Conservation (phyloP, 306 rosid genomes). For the Pueraria montana region DNA sequence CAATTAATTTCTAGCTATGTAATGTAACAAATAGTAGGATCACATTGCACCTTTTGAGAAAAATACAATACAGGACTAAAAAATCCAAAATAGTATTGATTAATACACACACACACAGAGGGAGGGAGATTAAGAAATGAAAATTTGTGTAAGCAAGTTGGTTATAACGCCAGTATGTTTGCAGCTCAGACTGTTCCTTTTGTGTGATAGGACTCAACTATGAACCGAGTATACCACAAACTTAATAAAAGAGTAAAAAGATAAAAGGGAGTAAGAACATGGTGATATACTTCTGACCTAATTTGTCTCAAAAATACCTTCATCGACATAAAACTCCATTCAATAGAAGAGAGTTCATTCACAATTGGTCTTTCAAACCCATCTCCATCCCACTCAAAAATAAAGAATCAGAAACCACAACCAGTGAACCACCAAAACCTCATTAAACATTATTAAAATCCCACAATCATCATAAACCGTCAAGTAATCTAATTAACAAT, state of each 20-base stretch:
- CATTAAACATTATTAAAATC: background rate
- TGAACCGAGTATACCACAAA: background rate
- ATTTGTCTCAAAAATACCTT: too few relatives aligned
- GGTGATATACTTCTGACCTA: too few relatives aligned
- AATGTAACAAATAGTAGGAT: conserved; percentile 1
- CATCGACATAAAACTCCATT: too few relatives aligned
- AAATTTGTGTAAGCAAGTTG: conserved; percentile 2
- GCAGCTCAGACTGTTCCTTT: too few relatives aligned
- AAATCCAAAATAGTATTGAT: too few relatives aligned
- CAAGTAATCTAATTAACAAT: conserved; percentile 17
- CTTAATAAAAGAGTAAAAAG: background rate
- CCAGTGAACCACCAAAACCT: background rate
- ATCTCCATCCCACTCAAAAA: background rate
- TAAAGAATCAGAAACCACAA: background rate
- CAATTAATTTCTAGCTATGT: conserved; percentile 1
- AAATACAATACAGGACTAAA: background rate
- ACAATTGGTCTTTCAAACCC: conserved; percentile 9
- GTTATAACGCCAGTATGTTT: too few relatives aligned
- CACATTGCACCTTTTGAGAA: background rate
- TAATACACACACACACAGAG: too few relatives aligned
- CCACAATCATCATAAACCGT: conserved; percentile 38
- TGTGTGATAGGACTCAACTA: too few relatives aligned
- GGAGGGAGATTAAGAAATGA: background rate
- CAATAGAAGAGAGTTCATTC: background rate
- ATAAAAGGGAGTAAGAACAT: background rate